These are phyloP conservation scores for Syzygium jambos DNA, from an alignment of 345 rosid species.

Conservation along the genomic window DNA sequence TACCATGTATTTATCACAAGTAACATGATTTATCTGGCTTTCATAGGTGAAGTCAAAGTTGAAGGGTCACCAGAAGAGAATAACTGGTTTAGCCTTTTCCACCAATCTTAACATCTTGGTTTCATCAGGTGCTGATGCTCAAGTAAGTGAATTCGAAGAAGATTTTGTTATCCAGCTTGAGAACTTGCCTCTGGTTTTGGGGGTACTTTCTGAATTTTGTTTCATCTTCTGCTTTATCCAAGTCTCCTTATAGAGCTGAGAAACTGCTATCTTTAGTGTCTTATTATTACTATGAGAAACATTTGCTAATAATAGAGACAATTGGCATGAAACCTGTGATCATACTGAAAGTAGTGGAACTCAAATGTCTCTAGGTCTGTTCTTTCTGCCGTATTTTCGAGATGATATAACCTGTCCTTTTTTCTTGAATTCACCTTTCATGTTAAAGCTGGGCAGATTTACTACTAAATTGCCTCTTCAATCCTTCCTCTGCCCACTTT, in stretches of 20 bases:
- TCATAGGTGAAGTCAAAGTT: conserved; percentile 70
- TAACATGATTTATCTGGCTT: background rate
- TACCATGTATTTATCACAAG: background rate
- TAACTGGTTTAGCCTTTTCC: conserved; percentile 83
- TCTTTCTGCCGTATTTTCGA: background rate
- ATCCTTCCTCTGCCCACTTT: background rate
- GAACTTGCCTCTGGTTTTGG: background rate
- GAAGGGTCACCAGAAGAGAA: conserved; percentile 83
- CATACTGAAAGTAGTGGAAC: background rate
- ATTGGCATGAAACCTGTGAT: background rate
- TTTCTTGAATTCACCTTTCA: background rate
- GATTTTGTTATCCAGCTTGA: background rate
- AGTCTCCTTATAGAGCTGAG: background rate
- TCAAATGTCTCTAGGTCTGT: background rate
- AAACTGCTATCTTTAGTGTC: background rate
- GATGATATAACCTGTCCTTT: background rate
- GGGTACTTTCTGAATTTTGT: background rate
- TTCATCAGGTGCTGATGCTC: conserved; percentile 95
- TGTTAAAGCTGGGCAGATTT: background rate
- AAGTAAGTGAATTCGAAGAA: conserved; percentile 31
- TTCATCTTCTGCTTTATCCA: background rate
- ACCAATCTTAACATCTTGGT: conserved; percentile 63
- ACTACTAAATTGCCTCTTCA: background rate
- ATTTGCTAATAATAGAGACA: background rate
- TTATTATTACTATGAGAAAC: background rate